Base-by-base conservation (phyloP, 208 protist species). In the Porcisia hertigi region DNA sequence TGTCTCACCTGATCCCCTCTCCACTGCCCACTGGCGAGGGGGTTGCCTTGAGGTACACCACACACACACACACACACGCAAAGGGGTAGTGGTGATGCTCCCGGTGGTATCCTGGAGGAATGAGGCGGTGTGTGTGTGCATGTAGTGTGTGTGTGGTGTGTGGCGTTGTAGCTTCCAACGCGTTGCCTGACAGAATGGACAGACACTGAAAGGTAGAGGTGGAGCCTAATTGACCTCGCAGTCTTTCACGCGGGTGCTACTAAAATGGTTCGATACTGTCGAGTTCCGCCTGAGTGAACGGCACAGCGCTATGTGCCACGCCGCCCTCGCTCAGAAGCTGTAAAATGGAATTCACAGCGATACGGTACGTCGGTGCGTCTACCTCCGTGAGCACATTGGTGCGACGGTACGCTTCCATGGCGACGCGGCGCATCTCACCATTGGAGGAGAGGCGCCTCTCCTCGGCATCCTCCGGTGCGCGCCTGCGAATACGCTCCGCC, bases 341-440 rank as follows among this genome's bases (percentile, higher is more conserved):
- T 20, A 95, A 64, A 58, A 93, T 95, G 16, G 53, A 34, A 65
- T 95, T 95, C 55, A 92, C 87, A 3, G 86, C 86, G 16, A 60
- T 69, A 8, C 79, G 75, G 59, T 88, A 93, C 1, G 84, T 86
- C 16, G 78, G 73, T 0, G 85, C 83, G 4, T 73, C 71, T 55
- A 95, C 88, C 9, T 74, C 69, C 20, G 30, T 67, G 9, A 93
- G 83, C 63, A 90, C 43, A 12, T 74, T 53, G 7, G 84, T 91
- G 41, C 88, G 84, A 3, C 73, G 54, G 57, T 90, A 95, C 49
- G 86, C 88, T 76, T 88, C 80, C 80, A 84, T 83, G 58, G 87
- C 91, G 8, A 80, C 77, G 6, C 63, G 60, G 2, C 91, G 84
- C 91, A 95, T 92, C 45, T 88, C 84, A 0, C 52, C 41, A 47